Percentiles rank a stretch among this genome's conserved stretches.
Conservation (phyloP, 345 rosid genomes). For the Hevea brasiliensis region DNA sequence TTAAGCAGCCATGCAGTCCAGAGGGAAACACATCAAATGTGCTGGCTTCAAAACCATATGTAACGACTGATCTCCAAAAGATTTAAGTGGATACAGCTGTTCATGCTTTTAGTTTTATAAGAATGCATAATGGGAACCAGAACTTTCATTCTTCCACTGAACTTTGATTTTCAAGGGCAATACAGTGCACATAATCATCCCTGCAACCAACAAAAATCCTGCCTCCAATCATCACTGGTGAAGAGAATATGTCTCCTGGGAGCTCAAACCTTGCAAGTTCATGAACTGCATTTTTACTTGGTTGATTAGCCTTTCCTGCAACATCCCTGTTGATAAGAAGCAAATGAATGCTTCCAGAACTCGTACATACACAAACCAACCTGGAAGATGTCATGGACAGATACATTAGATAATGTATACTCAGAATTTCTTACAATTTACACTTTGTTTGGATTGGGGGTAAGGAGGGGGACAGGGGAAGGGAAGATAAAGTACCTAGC, state of each 20-base stretch:
- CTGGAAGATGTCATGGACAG: constrained; percentile 39
- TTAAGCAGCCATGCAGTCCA: not conserved
- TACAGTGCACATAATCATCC: constrained; percentile 74
- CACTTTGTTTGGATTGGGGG: too few species aligned
- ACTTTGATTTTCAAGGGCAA: constrained; percentile 17
- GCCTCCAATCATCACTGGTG: constrained; percentile 93
- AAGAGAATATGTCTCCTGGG: constrained; percentile 76
- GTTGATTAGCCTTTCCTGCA: constrained; percentile 23
- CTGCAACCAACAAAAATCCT: constrained; percentile 84
- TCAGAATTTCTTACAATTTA: not conserved
- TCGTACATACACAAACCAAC: constrained; percentile 71
- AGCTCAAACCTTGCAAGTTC: constrained; percentile 59
- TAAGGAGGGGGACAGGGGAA: too few species aligned
- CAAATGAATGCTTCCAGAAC: constrained; percentile 58
- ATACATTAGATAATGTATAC: not conserved
- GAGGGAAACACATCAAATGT: not conserved
- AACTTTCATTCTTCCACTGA: not conserved
- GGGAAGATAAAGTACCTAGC: too few species aligned
- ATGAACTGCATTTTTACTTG: constrained; percentile 37
- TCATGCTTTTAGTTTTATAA: not conserved
- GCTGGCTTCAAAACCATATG: not conserved
- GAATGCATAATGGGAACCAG: not conserved
- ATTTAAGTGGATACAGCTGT: not conserved
- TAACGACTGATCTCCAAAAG: not conserved
- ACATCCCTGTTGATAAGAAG: constrained; percentile 42